These are phyloP conservation scores for Erucastrum elatum DNA, from an alignment of 345 rosid species.

Conservation along the genomic window DNA sequence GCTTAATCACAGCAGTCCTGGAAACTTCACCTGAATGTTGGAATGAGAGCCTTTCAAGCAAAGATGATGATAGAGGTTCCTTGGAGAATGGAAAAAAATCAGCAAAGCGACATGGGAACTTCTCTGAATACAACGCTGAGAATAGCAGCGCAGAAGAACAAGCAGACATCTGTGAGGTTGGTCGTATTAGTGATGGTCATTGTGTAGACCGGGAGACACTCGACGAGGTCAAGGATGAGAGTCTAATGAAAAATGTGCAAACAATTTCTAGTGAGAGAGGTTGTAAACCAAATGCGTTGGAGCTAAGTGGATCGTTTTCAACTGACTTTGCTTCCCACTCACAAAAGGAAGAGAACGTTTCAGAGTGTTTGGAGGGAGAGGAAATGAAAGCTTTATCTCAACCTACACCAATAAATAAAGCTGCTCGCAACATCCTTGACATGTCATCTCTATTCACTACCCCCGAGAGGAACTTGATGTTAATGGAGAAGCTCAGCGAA, in stretches of 20 bases:
- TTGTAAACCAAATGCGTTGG: constrained; percentile 3
- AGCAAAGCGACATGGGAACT: background rate
- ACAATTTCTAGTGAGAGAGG: background rate
- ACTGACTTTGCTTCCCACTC: constrained; percentile 1
- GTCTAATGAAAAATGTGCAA: background rate
- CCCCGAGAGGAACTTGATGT: constrained; percentile 14
- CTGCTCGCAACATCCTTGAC: background rate
- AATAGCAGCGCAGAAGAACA: background rate
- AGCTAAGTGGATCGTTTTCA: constrained; percentile 8
- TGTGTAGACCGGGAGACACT: background rate
- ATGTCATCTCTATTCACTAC: constrained; percentile 12
- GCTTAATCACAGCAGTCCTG: background rate
- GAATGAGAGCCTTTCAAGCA: background rate
- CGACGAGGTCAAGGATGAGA: constrained; percentile 12
- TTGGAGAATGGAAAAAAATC: background rate
- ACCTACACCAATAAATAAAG: background rate
- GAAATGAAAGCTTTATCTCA: constrained; percentile 6
- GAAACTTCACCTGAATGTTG: constrained; percentile 16
- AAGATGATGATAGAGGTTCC: background rate
- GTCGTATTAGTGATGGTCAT: background rate
- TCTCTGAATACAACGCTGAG: constrained; percentile 8
- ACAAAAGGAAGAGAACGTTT: background rate
- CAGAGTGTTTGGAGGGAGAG: constrained; percentile 10
- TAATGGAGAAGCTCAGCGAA: constrained; percentile 12
- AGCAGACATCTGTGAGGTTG: background rate